Evolutionary conservation across 352 stramenopile genomes (phyloP).

Genomic region (Phytopythium vexans): DNA sequence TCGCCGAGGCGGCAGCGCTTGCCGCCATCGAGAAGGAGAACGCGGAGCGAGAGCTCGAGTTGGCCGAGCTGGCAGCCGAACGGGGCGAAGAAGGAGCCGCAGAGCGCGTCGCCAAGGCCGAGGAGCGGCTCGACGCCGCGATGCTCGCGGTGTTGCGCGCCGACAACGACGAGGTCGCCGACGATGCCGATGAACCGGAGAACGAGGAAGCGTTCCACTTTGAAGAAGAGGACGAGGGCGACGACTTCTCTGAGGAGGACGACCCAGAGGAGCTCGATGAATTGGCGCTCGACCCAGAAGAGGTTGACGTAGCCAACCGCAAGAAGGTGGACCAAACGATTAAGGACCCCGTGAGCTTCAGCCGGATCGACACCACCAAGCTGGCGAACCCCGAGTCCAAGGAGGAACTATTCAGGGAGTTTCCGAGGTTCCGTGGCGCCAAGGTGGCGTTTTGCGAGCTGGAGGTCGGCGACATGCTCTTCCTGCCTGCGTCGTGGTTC

Average conservation of each 20-base stretch:
- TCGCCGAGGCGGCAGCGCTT: constrained; percentile 47
- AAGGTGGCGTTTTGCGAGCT: constrained; percentile 78
- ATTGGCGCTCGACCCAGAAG: constrained; percentile 35
- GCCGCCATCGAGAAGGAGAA: constrained; percentile 60
- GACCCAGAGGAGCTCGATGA: constrained; percentile 51
- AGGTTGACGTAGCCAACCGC: constrained; percentile 21
- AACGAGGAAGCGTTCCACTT: constrained; percentile 42
- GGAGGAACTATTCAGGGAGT: constrained; percentile 40
- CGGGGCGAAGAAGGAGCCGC: constrained; percentile 43
- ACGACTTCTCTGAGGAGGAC: constrained; percentile 40
- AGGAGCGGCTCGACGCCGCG: constrained; percentile 61
- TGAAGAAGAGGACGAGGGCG: constrained; percentile 57
- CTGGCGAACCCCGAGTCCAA: constrained; percentile 25
- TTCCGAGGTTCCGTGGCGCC: constrained; percentile 52
- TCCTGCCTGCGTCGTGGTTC: constrained; percentile 97
- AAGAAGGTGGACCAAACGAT: constrained; percentile 39
- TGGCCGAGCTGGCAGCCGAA: constrained; percentile 53
- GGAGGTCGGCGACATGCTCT: constrained; percentile 93
- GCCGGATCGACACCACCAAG: constrained; percentile 55
- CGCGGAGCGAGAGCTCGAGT: constrained; percentile 55
- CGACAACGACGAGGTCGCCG: constrained; percentile 38
- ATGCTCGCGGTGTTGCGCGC: constrained; percentile 78
- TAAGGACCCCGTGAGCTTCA: constrained; percentile 76
- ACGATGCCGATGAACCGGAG: constrained; percentile 45
- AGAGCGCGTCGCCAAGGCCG: constrained; percentile 45